These are phyloP conservation scores for Nitzschia sp. DNA, from an alignment of 108 stramenopile species.

Conservation along the genomic window DNA sequence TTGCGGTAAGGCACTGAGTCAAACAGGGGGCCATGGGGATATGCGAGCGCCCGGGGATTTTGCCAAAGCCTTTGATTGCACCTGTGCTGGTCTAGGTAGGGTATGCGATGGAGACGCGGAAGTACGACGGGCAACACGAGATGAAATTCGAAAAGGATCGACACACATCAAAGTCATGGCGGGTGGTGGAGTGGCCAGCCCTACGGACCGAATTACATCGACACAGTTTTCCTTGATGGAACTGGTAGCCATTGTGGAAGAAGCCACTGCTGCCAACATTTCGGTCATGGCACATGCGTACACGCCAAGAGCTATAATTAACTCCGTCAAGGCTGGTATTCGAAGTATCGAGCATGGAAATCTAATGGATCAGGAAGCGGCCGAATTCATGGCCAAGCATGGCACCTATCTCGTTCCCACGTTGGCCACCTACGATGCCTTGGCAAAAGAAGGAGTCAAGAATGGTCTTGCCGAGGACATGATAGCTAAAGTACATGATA, in stretches of 20 bases:
- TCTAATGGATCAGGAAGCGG: conserved; percentile 4
- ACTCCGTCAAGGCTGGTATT: conserved; percentile 12
- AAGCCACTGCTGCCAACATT: conserved; percentile 14
- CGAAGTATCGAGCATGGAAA: conserved; percentile 21
- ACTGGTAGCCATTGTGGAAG: conserved; percentile 13
- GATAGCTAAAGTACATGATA: too few species aligned
- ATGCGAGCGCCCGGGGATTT: conserved; percentile 13
- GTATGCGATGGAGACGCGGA: conserved; percentile 10
- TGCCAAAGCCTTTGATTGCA: conserved; percentile 14
- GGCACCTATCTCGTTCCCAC: conserved; percentile 17
- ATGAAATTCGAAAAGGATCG: conserved; percentile 22
- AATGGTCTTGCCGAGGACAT: too few species aligned
- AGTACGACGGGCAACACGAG: conserved; percentile 9
- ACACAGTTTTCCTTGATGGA: conserved; percentile 19
- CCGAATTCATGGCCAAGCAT: conserved; percentile 14
- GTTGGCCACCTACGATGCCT: conserved; percentile 3
- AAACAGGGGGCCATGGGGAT: too few species aligned
- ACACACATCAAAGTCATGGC: conserved; percentile 26
- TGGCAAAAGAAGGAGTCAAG: conserved; percentile 1
- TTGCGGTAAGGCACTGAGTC: too few species aligned
- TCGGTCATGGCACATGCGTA: conserved; percentile 25
- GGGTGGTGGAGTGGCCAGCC: conserved; percentile 16
- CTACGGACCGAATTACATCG: conserved; percentile 12
- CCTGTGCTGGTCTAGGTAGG: conserved; percentile 11
- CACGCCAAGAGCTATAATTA: conserved; percentile 8